Conservation (phyloP, 192 early-diverging fungal species). For the Haplosporangium gracile region DNA sequence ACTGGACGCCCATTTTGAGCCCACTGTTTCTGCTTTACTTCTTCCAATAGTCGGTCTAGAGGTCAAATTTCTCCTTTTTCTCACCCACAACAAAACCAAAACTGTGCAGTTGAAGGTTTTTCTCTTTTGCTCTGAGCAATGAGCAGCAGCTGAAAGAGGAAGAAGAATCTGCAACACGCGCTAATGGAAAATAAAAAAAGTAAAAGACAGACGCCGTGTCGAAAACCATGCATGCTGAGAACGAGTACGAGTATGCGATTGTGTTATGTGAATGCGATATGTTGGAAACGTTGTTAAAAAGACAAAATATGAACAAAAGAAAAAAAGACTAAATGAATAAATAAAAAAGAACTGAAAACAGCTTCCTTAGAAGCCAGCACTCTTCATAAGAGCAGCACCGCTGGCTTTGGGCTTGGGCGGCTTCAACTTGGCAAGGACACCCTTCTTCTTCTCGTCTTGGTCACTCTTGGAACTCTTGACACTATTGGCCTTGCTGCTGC, state of each 20-base stretch:
- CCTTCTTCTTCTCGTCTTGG: conserved; percentile 41
- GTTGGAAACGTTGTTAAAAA: background rate
- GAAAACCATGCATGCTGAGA: background rate
- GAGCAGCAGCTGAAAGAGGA: background rate
- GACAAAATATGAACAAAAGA: background rate
- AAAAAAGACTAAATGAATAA: background rate
- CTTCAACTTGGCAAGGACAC: conserved; percentile 42
- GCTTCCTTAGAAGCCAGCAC: conserved; percentile 34
- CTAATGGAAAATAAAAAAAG: background rate
- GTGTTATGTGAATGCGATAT: background rate
- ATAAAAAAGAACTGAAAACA: background rate
- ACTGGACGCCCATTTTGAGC: background rate
- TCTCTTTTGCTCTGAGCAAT: background rate
- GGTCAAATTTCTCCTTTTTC: background rate
- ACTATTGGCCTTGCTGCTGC: conserved; percentile 40
- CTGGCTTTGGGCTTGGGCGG: conserved; percentile 48
- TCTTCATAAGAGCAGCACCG: conserved; percentile 44
- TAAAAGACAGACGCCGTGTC: background rate
- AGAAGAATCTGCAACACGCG: background rate
- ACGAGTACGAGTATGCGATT: background rate
- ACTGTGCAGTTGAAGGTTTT: background rate
- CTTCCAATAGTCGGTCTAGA: background rate
- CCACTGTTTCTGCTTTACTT: background rate
- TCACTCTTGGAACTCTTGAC: conserved; percentile 37
- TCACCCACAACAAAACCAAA: background rate